These are phyloP conservation scores for Garcia nutans DNA, from an alignment of 345 rosid species.

Conservation along the genomic window DNA sequence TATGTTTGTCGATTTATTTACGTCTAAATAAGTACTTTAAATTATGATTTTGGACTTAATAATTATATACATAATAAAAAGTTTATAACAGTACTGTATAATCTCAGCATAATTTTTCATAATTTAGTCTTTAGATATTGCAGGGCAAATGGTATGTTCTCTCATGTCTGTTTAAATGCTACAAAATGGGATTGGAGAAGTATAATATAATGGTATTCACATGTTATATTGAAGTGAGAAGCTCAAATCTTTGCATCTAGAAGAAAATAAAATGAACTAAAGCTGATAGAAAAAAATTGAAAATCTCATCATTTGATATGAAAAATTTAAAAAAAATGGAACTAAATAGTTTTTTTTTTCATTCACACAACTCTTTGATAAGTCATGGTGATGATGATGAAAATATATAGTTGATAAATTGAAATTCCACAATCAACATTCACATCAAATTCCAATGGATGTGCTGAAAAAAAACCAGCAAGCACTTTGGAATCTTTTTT, in stretches of 20 bases:
- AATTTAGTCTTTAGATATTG: background rate
- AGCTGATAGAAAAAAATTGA: too few species aligned
- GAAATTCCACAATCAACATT: background rate
- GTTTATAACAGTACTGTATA: too few species aligned
- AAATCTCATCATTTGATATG: too few species aligned
- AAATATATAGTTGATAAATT: background rate
- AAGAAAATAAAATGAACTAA: background rate
- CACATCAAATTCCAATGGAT: background rate
- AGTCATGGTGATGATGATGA: too few species aligned
- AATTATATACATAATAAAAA: too few species aligned
- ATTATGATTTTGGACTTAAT: too few species aligned
- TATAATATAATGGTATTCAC: background rate
- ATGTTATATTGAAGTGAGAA: background rate
- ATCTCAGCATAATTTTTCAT: background rate
- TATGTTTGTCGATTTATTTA: too few species aligned
- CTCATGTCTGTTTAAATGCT: background rate
- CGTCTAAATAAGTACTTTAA: too few species aligned
- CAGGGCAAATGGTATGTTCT: background rate
- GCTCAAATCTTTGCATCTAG: background rate
- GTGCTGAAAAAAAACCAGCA: background rate
- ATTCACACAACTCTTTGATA: too few species aligned
- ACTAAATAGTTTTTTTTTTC: too few species aligned
- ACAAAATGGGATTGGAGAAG: background rate
- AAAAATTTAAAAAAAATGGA: too few species aligned
- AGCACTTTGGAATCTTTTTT: background rate